A percentile compares a stretch with the other conserved stretches of the same genome.
phyloP scores from a whole-genome alignment of 2,329 filamentous ascomycete genomes.

The Cordyceps fumosorosea region DNA sequence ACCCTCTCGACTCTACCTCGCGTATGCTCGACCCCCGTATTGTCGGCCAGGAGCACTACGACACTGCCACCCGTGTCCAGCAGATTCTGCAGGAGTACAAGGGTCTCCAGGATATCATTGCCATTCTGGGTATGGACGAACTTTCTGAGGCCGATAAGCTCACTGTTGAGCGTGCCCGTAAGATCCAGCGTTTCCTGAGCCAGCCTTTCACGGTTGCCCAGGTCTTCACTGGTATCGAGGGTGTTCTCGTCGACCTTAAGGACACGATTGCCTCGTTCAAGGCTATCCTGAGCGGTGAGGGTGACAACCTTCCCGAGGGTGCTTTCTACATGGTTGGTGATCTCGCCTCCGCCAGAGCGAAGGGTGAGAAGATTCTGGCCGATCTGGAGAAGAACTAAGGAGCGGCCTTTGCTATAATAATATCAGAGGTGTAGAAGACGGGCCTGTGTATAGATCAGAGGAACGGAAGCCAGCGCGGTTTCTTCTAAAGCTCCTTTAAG shows the following conservation, averaged over 20 bases:
- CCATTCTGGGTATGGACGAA: slow-evolving; percentile 99
- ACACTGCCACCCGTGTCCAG: slow-evolving; percentile 89
- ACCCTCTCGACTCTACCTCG: slow-evolving; percentile 98
- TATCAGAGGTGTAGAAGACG: slow-evolving; percentile 27
- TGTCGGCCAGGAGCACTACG: slow-evolving; percentile 96
- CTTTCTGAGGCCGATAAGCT: slow-evolving; percentile 98
- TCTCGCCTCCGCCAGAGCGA: slow-evolving; percentile 83
- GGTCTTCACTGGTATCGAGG: slow-evolving; percentile 90
- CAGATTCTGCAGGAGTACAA: slow-evolving; percentile 99
- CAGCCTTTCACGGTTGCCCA: slow-evolving; percentile 92
- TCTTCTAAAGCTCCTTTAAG: slow-evolving; percentile 47
- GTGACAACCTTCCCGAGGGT: slow-evolving; percentile 91
- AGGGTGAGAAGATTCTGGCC: slow-evolving; percentile 99
- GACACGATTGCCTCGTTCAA: slow-evolving; percentile 97
- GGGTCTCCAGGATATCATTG: slow-evolving; percentile 99
- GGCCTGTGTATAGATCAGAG: slow-evolving; percentile 54
- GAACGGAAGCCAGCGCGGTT: slow-evolving; percentile 43
- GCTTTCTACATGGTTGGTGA: slow-evolving; percentile 98
- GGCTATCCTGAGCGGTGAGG: slow-evolving; percentile 90
- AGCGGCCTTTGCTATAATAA: slow-evolving; percentile 28
- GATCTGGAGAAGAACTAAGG: slow-evolving; percentile 67
- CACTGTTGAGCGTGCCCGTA: slow-evolving; percentile 99
- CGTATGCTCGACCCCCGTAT: slow-evolving; percentile 99
- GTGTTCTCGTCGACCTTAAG: slow-evolving; percentile 95
- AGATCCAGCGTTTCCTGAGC: slow-evolving; percentile 99